Evolutionary conservation across 202 grass and related monocot genomes (phyloP).

Genomic region (Carex arenaria): DNA sequence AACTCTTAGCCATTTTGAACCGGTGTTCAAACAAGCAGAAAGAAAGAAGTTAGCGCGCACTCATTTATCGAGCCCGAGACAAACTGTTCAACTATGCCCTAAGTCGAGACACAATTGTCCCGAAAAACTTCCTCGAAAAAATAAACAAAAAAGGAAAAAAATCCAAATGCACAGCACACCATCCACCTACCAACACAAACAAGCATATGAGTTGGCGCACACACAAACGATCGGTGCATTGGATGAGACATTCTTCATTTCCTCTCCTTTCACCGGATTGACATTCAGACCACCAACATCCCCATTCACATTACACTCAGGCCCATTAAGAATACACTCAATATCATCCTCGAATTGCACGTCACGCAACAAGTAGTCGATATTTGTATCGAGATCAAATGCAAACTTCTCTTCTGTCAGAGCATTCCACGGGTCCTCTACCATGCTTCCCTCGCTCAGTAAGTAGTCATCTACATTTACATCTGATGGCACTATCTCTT

Average conservation of each 20-base stretch:
- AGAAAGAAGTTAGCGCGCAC: neutral
- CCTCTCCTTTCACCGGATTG: slow-evolving; percentile 26
- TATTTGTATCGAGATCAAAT: slow-evolving; percentile 35
- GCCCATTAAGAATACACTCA: slow-evolving; percentile 43
- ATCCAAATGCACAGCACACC: neutral
- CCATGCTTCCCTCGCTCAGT: slow-evolving; percentile 11
- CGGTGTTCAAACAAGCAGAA: neutral
- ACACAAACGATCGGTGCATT: neutral
- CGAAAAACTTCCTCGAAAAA: slow-evolving; percentile 19
- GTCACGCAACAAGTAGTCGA: slow-evolving; percentile 42
- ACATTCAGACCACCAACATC: slow-evolving; percentile 9
- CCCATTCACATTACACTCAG: slow-evolving; percentile 26
- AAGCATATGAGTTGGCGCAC: slow-evolving; percentile 1
- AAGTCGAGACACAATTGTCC: neutral
- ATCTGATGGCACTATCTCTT: neutral
- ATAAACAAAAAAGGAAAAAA: neutral
- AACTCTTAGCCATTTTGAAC: slow-evolving; percentile 12
- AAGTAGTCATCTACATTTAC: slow-evolving; percentile 7
- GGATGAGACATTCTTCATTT: slow-evolving; percentile 30
- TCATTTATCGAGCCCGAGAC: slow-evolving; percentile 11
- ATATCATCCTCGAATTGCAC: slow-evolving; percentile 50
- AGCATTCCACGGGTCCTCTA: slow-evolving; percentile 47
- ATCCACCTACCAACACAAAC: slow-evolving; percentile 1
- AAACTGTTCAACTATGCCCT: slow-evolving; percentile 10
- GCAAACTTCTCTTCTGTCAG: slow-evolving; percentile 60